Evolutionary conservation across 1,284 basidiomycete species (phyloP).

Genomic region (Pulveroboletus sp.): DNA sequence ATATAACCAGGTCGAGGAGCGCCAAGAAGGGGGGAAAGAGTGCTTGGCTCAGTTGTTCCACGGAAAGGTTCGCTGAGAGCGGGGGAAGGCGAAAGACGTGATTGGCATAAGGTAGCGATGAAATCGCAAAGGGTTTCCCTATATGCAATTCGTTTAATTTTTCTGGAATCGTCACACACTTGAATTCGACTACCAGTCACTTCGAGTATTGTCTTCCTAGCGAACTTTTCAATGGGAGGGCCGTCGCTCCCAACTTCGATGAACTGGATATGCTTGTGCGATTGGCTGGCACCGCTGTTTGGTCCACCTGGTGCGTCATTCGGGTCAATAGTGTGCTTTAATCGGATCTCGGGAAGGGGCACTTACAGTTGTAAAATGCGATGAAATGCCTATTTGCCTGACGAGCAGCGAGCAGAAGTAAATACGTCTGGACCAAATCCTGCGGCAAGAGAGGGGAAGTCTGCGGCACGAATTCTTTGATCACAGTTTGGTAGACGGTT

Average conservation of each 20-base stretch:
- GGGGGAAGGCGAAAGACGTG: slow-evolving; percentile 69
- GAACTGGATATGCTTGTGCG: slow-evolving; percentile 86
- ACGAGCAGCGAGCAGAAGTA: slow-evolving; percentile 67
- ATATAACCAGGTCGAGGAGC: slow-evolving; percentile 77
- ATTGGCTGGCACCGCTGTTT: slow-evolving; percentile 83
- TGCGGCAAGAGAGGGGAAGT: slow-evolving; percentile 73
- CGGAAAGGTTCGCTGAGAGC: slow-evolving; percentile 46
- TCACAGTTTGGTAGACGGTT: background rate
- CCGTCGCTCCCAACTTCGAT: slow-evolving; percentile 59
- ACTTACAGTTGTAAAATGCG: slow-evolving; percentile 84
- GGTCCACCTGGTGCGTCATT: slow-evolving; percentile 57
- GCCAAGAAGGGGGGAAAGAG: slow-evolving; percentile 70
- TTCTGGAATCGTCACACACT: background rate
- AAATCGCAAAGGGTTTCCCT: slow-evolving; percentile 76
- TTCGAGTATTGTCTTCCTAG: slow-evolving; percentile 58
- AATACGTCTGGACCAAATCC: slow-evolving; percentile 76
- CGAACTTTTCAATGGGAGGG: slow-evolving; percentile 74
- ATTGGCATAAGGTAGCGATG: slow-evolving; percentile 74
- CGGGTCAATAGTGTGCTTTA: background rate
- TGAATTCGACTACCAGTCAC: slow-evolving; percentile 30
- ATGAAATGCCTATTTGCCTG: slow-evolving; percentile 61
- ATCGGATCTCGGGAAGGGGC: background rate
- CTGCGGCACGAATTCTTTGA: slow-evolving; percentile 71
- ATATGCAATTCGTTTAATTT: slow-evolving; percentile 19
- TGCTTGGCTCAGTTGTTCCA: slow-evolving; percentile 51